Conservation (phyloP, 805 yeast species). For the Komagataella kurtzmanii region DNA sequence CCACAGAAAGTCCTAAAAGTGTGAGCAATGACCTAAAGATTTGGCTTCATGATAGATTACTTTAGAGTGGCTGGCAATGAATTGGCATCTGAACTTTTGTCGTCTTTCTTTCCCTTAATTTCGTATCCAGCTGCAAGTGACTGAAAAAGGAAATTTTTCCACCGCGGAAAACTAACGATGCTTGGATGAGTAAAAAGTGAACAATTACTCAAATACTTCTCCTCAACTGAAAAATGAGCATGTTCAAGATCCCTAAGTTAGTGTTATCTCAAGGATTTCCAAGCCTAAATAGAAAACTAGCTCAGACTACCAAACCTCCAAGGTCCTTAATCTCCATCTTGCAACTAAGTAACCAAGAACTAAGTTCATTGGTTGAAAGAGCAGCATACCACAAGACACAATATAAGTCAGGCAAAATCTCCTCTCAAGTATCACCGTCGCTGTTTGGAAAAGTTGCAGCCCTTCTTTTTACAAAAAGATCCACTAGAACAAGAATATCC, state of each 20-base stretch:
- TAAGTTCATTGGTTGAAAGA: conserved; percentile 54
- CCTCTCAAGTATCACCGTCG: conserved; percentile 26
- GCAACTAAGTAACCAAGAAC: conserved; percentile 63
- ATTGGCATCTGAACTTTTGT: neutral
- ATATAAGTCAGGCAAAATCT: conserved; percentile 39
- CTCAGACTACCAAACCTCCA: conserved; percentile 8
- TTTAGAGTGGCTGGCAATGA: neutral
- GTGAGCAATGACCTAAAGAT: no score
- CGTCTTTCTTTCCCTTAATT: neutral
- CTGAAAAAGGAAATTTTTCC: neutral
- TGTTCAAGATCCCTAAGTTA: neutral
- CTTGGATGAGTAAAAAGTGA: neutral
- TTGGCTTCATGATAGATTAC: no score
- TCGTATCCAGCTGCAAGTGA: neutral
- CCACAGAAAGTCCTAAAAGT: no score
- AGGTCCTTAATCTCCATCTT: conserved; percentile 78
- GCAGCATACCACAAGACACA: conserved; percentile 57
- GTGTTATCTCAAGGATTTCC: neutral
- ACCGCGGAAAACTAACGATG: neutral
- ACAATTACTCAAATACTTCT: neutral
- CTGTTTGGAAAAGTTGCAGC: conserved; percentile 76
- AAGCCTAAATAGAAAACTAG: neutral
- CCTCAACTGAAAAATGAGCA: neutral
- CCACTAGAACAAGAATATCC: conserved; percentile 90
- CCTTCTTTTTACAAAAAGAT: conserved; percentile 76